Evolutionary conservation across 345 rosid species (phyloP).

Genomic region (Boechera divaricarpa): DNA sequence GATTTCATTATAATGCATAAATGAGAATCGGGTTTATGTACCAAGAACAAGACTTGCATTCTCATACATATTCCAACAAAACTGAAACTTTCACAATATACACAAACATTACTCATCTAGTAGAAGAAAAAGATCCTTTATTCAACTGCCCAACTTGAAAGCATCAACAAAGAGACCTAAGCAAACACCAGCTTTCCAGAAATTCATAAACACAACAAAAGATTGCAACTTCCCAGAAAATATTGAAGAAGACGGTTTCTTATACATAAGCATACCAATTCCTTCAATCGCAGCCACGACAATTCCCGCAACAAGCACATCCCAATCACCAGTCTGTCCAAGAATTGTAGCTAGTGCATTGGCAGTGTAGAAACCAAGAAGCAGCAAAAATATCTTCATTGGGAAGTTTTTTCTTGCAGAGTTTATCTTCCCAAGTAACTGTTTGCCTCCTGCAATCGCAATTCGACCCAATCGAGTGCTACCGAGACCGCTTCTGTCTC

Average conservation of each 20-base stretch:
- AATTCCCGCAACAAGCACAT: slow-evolving; percentile 89
- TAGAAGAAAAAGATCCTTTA: background rate
- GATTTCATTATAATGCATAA: background rate
- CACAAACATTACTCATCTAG: slow-evolving; percentile 5
- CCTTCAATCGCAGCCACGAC: slow-evolving; percentile 97
- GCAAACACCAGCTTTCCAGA: slow-evolving; percentile 97
- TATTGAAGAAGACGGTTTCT: slow-evolving; percentile 57
- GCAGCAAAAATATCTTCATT: slow-evolving; percentile 82
- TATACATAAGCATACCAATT: slow-evolving; percentile 91
- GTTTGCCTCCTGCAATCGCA: slow-evolving; percentile 81
- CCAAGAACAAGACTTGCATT: slow-evolving; percentile 8
- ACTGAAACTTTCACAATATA: background rate
- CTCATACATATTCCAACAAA: background rate
- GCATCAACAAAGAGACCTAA: slow-evolving; percentile 99
- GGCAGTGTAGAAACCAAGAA: slow-evolving; percentile 94
- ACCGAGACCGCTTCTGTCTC: slow-evolving; percentile 64
- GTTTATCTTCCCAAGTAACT: slow-evolving; percentile 72
- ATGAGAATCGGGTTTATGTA: slow-evolving; percentile 7
- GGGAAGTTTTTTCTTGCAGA: slow-evolving; percentile 86
- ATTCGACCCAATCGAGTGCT: slow-evolving; percentile 90
- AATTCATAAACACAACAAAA: slow-evolving; percentile 81
- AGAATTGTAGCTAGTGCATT: slow-evolving; percentile 98
- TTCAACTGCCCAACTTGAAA: slow-evolving; percentile 83
- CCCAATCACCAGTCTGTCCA: slow-evolving; percentile 99
- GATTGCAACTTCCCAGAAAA: slow-evolving; percentile 64